Evolutionary conservation across 805 yeast genomes (phyloP).

Genomic region (Cyberlindnera meyerae): DNA sequence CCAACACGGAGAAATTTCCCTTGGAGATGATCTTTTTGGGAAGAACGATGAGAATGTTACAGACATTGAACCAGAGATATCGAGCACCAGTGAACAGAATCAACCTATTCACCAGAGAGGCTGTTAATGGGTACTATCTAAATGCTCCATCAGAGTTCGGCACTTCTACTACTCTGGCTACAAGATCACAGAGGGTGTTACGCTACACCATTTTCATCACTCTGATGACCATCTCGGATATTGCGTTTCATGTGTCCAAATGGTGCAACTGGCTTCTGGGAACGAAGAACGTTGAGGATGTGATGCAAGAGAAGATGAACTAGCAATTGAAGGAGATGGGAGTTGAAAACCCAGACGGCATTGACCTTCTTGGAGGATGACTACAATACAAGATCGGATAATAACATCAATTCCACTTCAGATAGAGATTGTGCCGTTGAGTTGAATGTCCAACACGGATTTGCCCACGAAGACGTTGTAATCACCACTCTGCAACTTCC

Average conservation of each 20-base stretch:
- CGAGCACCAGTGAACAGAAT: slow-evolving; percentile 76
- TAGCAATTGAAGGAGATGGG: slow-evolving; percentile 25
- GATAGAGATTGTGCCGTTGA: slow-evolving; percentile 3
- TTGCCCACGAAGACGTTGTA: slow-evolving; percentile 43
- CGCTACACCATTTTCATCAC: slow-evolving; percentile 21
- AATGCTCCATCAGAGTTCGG: slow-evolving; percentile 14
- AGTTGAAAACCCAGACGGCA: slow-evolving; percentile 21
- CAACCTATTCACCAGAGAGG: slow-evolving; percentile 56
- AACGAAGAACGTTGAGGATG: slow-evolving; percentile 23
- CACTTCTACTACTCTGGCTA: not conserved
- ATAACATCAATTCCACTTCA: not conserved
- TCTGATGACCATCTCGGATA: slow-evolving; percentile 20
- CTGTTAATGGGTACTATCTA: slow-evolving; percentile 30
- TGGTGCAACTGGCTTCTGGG: slow-evolving; percentile 18
- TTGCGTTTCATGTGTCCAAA: slow-evolving; percentile 19
- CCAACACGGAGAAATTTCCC: slow-evolving; percentile 65
- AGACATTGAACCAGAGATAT: slow-evolving; percentile 56
- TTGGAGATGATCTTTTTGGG: slow-evolving; percentile 59
- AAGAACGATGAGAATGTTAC: slow-evolving; percentile 71
- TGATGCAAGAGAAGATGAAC: slow-evolving; percentile 19
- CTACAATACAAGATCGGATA: not conserved
- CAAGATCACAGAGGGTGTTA: slow-evolving; percentile 7
- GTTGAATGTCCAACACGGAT: slow-evolving; percentile 8
- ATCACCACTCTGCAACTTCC: slow-evolving; percentile 6
- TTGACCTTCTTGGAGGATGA: slow-evolving; percentile 20